These are phyloP conservation scores for Tricholoma sp. DNA, from an alignment of 768 basidiomycete species.

Conservation along the genomic window DNA sequence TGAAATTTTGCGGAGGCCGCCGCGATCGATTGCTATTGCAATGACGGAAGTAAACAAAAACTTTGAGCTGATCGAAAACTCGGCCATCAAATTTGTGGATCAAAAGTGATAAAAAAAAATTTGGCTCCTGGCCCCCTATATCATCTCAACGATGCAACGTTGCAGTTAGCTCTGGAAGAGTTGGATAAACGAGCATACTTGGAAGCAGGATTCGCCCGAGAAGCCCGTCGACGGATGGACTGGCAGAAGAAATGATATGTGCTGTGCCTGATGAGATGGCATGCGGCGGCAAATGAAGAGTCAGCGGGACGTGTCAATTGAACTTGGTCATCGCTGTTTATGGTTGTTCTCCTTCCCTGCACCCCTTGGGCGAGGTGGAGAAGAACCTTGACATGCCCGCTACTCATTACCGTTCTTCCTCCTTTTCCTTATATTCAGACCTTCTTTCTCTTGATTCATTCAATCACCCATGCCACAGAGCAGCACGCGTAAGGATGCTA, in stretches of 20 bases:
- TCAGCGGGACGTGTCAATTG: not conserved
- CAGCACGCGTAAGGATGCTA: slow-evolving; percentile 40
- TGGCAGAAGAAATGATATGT: not conserved
- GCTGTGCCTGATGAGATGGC: not conserved
- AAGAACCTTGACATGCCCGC: not conserved
- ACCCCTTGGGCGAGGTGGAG: not conserved
- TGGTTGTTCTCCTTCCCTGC: not conserved
- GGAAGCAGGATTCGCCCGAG: not conserved
- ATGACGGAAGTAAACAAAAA: not conserved
- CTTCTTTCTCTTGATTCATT: not conserved
- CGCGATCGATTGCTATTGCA: not conserved
- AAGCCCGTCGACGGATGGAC: not conserved
- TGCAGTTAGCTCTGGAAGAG: not conserved
- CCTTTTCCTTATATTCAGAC: not conserved
- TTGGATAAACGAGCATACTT: not conserved
- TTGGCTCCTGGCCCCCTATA: not conserved
- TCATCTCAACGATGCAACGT: not conserved
- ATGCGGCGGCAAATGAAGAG: not conserved
- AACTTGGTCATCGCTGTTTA: not conserved
- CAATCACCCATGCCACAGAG: slow-evolving; percentile 36
- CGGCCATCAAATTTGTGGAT: not conserved
- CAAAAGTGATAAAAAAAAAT: not conserved
- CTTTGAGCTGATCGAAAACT: no score
- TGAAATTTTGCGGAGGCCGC: not conserved
- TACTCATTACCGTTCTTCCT: not conserved